phyloP scores from a whole-genome alignment of 78 protist genomes.

The Guillardia theta region DNA sequence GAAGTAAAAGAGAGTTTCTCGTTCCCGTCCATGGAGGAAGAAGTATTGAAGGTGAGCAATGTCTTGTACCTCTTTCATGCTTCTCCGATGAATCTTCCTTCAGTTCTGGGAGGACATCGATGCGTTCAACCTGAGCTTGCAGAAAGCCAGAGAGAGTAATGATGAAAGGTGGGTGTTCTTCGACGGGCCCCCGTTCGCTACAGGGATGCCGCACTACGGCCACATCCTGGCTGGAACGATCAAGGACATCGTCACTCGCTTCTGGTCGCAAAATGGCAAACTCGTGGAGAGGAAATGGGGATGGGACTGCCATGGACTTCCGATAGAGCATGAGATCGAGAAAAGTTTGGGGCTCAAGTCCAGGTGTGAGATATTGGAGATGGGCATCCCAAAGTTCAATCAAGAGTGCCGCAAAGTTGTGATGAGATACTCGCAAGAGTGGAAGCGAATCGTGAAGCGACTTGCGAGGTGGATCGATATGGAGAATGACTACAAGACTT shows the following conservation, averaged over 20 bases:
- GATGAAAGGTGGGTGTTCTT: conserved; percentile 75
- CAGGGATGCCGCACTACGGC: conserved; percentile 99
- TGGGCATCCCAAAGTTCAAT: not conserved
- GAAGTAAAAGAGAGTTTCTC: too few species aligned
- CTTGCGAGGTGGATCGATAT: not conserved
- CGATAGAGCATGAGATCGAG: conserved; percentile 96
- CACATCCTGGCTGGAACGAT: conserved; percentile 99
- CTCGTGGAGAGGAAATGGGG: conserved; percentile 96
- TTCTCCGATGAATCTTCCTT: too few species aligned
- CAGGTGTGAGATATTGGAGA: conserved; percentile 79
- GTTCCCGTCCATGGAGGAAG: too few species aligned
- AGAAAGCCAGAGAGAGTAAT: not conserved
- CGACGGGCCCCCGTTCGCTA: conserved; percentile 99
- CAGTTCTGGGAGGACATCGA: too few species aligned
- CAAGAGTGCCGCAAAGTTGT: not conserved
- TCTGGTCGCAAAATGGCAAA: conserved; percentile 75
- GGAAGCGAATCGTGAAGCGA: not conserved
- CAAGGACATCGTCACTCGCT: conserved; percentile 66
- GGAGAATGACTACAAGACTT: not conserved
- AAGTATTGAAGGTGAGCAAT: too few species aligned
- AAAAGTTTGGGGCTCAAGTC: conserved; percentile 80
- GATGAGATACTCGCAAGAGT: not conserved
- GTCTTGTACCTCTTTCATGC: too few species aligned
- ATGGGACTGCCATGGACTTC: conserved; percentile 99
- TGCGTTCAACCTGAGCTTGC: not conserved